Evolutionary conservation across 2,329 filamentous ascomycete species (phyloP).

Genomic region (Ophiostoma populinum): DNA sequence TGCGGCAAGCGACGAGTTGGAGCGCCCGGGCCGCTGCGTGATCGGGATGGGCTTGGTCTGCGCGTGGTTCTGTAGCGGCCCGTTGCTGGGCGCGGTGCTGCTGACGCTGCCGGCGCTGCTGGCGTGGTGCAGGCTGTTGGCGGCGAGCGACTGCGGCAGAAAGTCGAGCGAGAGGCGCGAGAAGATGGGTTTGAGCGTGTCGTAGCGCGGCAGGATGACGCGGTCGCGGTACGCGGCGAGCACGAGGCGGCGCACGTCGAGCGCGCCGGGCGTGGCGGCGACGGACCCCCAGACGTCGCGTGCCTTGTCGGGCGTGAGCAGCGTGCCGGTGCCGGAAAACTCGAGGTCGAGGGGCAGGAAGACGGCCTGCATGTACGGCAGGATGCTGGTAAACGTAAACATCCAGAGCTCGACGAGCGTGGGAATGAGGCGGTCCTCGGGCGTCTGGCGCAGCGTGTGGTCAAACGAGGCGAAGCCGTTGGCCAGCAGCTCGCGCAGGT

Average conservation of each 20-base stretch:
- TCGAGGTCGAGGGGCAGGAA: conserved; percentile 88
- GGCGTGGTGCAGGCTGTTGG: background rate
- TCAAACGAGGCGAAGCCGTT: conserved; percentile 78
- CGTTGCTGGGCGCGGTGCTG: conserved; percentile 15
- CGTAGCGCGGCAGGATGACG: conserved; percentile 76
- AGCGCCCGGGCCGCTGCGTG: conserved; percentile 17
- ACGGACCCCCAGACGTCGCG: conserved; percentile 80
- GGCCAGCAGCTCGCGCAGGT: conserved; percentile 55
- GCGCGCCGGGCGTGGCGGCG: conserved; percentile 27
- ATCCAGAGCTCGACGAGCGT: conserved; percentile 89
- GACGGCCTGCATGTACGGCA: conserved; percentile 89
- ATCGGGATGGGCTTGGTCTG: conserved; percentile 31
- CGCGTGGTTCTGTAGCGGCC: too few relatives aligned
- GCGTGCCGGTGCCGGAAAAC: conserved; percentile 65
- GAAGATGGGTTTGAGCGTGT: conserved; percentile 76
- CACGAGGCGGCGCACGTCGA: conserved; percentile 80
- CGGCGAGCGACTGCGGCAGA: conserved; percentile 34
- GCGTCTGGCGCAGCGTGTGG: conserved; percentile 58
- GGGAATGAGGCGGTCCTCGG: conserved; percentile 79
- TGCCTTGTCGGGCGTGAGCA: conserved; percentile 64
- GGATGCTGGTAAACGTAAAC: conserved; percentile 72
- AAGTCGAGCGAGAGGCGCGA: conserved; percentile 78
- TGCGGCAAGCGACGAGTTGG: conserved; percentile 9
- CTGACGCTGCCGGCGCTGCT: background rate
- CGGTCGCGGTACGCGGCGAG: conserved; percentile 77